Base-by-base conservation (phyloP, 2,329 filamentous ascomycete genomes). In the Fusarium verticillioides region DNA sequence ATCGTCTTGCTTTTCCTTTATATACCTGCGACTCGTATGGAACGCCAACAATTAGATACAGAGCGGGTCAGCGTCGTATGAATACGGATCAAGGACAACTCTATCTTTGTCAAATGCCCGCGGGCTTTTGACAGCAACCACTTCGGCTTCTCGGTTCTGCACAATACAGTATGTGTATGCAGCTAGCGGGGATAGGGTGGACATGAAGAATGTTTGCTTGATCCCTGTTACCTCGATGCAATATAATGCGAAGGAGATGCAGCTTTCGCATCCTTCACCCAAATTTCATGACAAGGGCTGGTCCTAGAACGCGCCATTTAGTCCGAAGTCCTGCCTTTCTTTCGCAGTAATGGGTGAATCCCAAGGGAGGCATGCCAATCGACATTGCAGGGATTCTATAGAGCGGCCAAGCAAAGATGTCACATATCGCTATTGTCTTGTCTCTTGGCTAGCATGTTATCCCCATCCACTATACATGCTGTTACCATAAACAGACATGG, bases 161-260 rank as follows among this genome's bases (percentile, higher is more conserved):
- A 46, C 21, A 37, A 36, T 46, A 36, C 30, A 16, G 13, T 49
- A 18, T 49, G 13, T 36, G 23, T 46, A 44, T 46, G 40, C 42
- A 63, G 63, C 50, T 62, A 53, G 43, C 28, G 49, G 37, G n/a
- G n/a, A 47, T 54, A 46, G 39, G 32, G 63, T 64, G 66, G 63
- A 39, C 56, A 64, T 42, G 43, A 18, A 59, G 28, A 62, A 49
- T 59, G 32, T 67, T 63, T 39, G 47, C 16, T 60, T 36, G 26
- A 54, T 52, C 67, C 58, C 37, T 63, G 46, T 61, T 15, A 23
- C 37, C 26, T 39, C 40, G 49, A 61, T 37, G 61, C 61, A 58
- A 49, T 23, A 36, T 28, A 21, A 49, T 37, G 42, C 21, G 23
- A 59, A n/a, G 19, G n/a, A n/a, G 30, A 49, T n/a, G 40, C 40